Base-by-base conservation (phyloP, 805 yeast genomes). In the Kodamaea leandrae region DNA sequence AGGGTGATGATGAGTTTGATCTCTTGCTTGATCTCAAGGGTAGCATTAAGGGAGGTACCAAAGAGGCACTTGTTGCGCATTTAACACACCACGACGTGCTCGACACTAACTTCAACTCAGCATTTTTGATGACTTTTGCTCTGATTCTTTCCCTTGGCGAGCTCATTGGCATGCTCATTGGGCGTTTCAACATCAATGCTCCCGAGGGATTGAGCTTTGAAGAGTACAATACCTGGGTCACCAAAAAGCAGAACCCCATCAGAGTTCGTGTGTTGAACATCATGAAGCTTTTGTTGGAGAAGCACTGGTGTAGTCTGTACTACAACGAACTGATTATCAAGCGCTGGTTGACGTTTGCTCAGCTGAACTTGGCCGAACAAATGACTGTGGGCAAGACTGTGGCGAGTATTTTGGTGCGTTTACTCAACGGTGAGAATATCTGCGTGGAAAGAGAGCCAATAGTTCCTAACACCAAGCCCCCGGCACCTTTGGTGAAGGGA, bases 121-220 rank as follows among this genome's bases (percentile, higher is more conserved):
- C 88, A 0, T 78, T 90, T 66, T 64, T 89, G 44, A 65, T 80
- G n/a, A 80, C 95, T 0, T 86, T 88, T 61, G 69, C 83, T 26
- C 79, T 90, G 24, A 85, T 89, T 57, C 75, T 83, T 66, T 72
- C 83, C 3, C 74, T 93, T 2, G 61, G 73, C 7, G 84, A 82
- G 39, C 66, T 90, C 26, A 65, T 86, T 32, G 71, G 72, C 29
- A 57, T 76, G 32, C 63, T 87, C 51, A 74, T 85, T 23, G 73
- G 74, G 28, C 69, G 95, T 41, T 91, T 82, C 61, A 74, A 80
- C 41, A 63, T 78, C 12, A 78, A 77, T 47, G 93, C 96, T 16
- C 96, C 96, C 0, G 96, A 86, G 53, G 96, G 95, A 0, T 63
- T 91, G 45, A 78, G 86, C 44, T 86, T 80, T 54, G 95, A 84